A percentile compares a stretch with the other conserved stretches of the same genome.
phyloP scores from a whole-genome alignment of 306 rosid species.

The Oemleria cerasiformis region DNA sequence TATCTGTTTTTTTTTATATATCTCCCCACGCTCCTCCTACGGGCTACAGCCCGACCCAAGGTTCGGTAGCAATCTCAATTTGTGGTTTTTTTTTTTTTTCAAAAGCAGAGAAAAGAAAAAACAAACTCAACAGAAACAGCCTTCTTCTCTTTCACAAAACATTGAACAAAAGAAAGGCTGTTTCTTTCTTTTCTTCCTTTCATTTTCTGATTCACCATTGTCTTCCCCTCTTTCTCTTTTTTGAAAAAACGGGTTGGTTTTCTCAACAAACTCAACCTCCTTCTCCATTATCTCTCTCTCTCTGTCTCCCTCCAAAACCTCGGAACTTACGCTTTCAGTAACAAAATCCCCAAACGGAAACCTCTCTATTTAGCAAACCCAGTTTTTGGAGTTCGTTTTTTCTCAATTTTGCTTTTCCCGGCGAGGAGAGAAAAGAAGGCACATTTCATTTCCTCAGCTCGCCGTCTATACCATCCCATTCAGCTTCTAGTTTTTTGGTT shows the following conservation, averaged over 20 bases:
- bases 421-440: neutral
- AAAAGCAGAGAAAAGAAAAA: conserved; percentile 12
- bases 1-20: neutral
- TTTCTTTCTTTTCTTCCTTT: conserved; percentile 14
- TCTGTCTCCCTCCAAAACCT: conserved; percentile 25
- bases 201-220: neutral
- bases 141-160: neutral
- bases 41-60: neutral
- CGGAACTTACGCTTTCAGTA: conserved; percentile 42
- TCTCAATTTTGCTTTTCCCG: conserved; percentile 12
- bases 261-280: conserved; percentile 41
- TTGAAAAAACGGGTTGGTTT: conserved; percentile 42
- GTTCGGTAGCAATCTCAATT: neutral
- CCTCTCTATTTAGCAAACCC: conserved; percentile 44
- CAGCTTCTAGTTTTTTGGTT: neutral
- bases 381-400: conserved; percentile 34
- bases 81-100: neutral
- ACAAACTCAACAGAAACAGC: conserved; percentile 15
- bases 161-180: neutral
- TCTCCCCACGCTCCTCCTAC: neutral
- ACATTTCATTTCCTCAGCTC: conserved; percentile 13
- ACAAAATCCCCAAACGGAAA: conserved; percentile 25
- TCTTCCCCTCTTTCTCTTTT: conserved; percentile 7
- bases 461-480: neutral
- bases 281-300: neutral